Conservation (phyloP, 176 grass and related monocot species). For the Musa beccarii region DNA sequence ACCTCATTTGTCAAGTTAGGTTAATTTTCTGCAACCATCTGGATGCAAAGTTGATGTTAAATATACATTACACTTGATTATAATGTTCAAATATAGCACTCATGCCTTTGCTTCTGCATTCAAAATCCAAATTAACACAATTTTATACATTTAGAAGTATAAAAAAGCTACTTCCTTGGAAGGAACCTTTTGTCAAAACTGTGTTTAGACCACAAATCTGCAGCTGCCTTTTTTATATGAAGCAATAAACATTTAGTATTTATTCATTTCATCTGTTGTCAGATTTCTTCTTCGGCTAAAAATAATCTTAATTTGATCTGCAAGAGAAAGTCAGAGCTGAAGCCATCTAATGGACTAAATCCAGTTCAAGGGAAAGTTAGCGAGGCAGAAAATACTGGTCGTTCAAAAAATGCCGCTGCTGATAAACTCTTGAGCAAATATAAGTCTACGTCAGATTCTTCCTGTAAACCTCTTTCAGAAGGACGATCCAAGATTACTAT, state of each 20-base stretch:
- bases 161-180: no score
- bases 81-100: no score
- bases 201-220: neutral
- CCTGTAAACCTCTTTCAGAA: neutral
- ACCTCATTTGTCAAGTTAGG: no score
- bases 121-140: no score
- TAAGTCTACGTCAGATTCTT: neutral
- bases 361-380: neutral
- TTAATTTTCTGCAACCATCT: no score
- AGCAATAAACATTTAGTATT: neutral
- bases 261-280: neutral
- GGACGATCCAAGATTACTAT: neutral
- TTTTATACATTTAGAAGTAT: no score
- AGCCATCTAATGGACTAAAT: neutral
- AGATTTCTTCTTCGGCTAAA: neutral
- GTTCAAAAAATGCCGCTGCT: neutral
- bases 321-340: neutral
- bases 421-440: neutral
- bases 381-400: neutral
- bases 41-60: no score
- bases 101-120: no score
- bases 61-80: no score
- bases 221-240: neutral
- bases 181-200: no score
- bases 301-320: neutral